Evolutionary conservation across 192 early-diverging fungal species (phyloP), one percentile per base, ranked within the genome.

Genomic region (Coemansia reversa): DNA sequence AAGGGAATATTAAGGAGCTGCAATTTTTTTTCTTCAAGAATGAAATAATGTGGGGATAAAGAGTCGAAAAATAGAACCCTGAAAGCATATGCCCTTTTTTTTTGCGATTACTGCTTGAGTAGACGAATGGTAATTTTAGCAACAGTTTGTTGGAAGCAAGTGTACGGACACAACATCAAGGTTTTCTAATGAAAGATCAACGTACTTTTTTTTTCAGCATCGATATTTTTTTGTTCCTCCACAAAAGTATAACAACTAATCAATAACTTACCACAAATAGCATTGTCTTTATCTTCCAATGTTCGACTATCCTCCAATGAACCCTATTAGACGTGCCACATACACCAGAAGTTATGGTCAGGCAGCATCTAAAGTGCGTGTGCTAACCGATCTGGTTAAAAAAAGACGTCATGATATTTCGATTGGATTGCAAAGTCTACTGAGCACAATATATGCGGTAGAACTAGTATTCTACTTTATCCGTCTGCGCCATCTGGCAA

Each of bases 401-500:
- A 67, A 61, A 29, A 75, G 67, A 32, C 65, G 73, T 20, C 65
- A 68, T 55, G 73, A 81, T 58, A 75, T 81, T 32, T 81, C 78
- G 28, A 81, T 81, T 19, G 67, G 72, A 3, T 1, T 81, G 19
- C 78, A 81, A 35, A 62, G 65, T 32, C 69, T 55, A 7, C 55
- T 81, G 3, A 72, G 68, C n/a, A 60, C 63, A 2, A 50, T 75
- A 0, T 81, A 81, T 19, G 56, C 69, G 2, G 55, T 67, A 16
- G 72, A 75, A 42, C 60, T 81, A 2, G 69, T 75, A 11, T 72
- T 69, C 49, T 81, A 81, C 33, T 81, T 75, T 66, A 60, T 75
- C 20, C 78, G 73, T 32, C 58, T 75, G 24, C 65, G 66, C 24
- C 68, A 64, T 47, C 39, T 72, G 28, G 66, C 78, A 20, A 73